These are phyloP conservation scores for Ilex aquifolium DNA, from an alignment of 257 asterid genomes.

Conservation along the genomic window DNA sequence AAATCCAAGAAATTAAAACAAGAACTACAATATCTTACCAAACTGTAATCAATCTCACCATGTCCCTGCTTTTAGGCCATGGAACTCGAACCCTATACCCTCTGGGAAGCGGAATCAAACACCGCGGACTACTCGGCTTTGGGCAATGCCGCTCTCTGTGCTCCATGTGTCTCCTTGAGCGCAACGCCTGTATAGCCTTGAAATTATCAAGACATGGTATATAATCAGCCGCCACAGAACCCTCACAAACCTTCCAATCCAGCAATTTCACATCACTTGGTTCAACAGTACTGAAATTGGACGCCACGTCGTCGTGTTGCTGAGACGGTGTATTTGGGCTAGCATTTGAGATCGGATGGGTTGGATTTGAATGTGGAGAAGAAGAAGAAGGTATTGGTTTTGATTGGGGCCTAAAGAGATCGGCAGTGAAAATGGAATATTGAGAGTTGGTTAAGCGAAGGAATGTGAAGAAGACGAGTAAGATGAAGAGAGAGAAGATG, in stretches of 20 bases:
- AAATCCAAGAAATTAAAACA: not conserved
- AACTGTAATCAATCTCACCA: slow-evolving; percentile 75
- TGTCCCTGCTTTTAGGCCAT: slow-evolving; percentile 98
- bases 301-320: slow-evolving; percentile 6
- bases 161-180: slow-evolving; percentile 67
- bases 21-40: slow-evolving; percentile 42
- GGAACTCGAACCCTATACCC: slow-evolving; percentile 73
- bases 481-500: slow-evolving; percentile 51
- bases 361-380: not conserved
- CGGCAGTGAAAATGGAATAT: slow-evolving; percentile 32
- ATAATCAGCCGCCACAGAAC: slow-evolving; percentile 45
- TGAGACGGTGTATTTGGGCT: slow-evolving; percentile 4
- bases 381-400: slow-evolving; percentile 1
- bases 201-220: slow-evolving; percentile 89
- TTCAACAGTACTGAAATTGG: slow-evolving; percentile 7
- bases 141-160: slow-evolving; percentile 98
- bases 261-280: slow-evolving; percentile 19
- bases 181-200: slow-evolving; percentile 53
- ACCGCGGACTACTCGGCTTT: slow-evolving; percentile 38
- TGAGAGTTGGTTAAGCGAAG: slow-evolving; percentile 64
- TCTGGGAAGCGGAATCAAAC: slow-evolving; percentile 72
- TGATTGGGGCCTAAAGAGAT: slow-evolving; percentile 22
- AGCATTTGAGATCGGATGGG: slow-evolving; percentile 4
- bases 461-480: slow-evolving; percentile 52
- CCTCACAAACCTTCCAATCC: slow-evolving; percentile 64